A percentile compares a stretch with the other conserved stretches of the same genome.
Evolutionary conservation across 2,329 filamentous ascomycete species (phyloP).

Genomic region (Aspergillus nomiae): DNA sequence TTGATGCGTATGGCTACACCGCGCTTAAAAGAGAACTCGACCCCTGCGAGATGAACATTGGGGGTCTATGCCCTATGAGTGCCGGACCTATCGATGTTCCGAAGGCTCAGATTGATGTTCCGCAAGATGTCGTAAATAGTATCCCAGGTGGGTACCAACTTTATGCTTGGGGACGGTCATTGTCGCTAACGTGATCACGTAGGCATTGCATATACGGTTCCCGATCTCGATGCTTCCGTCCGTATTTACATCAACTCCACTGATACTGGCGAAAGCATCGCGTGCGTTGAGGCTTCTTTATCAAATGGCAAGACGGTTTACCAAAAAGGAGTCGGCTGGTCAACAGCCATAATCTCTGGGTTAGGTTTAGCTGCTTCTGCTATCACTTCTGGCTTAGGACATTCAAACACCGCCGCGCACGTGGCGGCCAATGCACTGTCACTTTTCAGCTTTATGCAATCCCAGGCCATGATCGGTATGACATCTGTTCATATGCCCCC

Average conservation of each 20-base stretch:
- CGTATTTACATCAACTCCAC: conserved; percentile 78
- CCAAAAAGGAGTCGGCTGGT: conserved; percentile 84
- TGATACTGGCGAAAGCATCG: conserved; percentile 64
- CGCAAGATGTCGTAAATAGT: conserved; percentile 57
- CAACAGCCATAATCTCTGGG: conserved; percentile 83
- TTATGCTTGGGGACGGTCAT: neutral
- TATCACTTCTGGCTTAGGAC: conserved; percentile 83
- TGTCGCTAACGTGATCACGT: conserved; percentile 9
- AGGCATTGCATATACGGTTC: conserved; percentile 83
- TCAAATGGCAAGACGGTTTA: conserved; percentile 94
- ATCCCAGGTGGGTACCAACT: conserved; percentile 63
- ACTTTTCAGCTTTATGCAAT: conserved; percentile 93
- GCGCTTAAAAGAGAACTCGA: conserved; percentile 69
- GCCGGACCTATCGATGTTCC: conserved; percentile 74
- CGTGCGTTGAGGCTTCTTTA: conserved; percentile 83
- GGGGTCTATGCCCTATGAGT: conserved; percentile 87
- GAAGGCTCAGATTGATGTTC: conserved; percentile 67
- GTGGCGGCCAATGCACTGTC: conserved; percentile 91
- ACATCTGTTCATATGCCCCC: conserved; percentile 79
- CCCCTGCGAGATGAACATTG: conserved; percentile 70
- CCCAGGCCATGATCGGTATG: conserved; percentile 88
- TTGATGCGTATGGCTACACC: conserved; percentile 81
- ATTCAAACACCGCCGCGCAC: conserved; percentile 92
- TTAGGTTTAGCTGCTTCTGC: conserved; percentile 82
- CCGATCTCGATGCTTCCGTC: conserved; percentile 86